These are phyloP conservation scores for Sporothrix globosa DNA, from an alignment of 2,329 filamentous ascomycete species.

Conservation along the genomic window DNA sequence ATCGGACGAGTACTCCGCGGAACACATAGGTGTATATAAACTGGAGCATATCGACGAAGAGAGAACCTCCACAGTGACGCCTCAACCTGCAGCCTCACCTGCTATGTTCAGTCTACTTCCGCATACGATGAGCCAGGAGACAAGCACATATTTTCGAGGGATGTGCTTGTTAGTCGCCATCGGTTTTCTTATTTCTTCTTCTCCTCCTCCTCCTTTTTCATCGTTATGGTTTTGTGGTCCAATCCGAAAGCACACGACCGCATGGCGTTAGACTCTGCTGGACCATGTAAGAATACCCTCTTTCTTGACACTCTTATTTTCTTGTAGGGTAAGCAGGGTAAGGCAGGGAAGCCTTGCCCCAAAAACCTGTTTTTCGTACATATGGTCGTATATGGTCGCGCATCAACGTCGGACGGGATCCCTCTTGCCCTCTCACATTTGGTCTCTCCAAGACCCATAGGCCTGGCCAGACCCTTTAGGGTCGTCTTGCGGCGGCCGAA, in stretches of 20 bases:
- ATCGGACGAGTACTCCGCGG: not conserved
- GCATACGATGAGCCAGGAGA: not conserved
- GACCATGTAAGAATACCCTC: not conserved
- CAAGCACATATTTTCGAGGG: conserved; percentile 4
- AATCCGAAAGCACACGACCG: not conserved
- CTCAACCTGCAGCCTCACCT: not conserved
- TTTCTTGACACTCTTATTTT: not conserved
- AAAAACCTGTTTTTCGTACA: conserved; percentile 33
- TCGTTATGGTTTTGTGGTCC: not conserved
- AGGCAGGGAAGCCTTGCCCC: not conserved
- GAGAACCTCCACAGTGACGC: not conserved
- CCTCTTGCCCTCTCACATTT: not conserved
- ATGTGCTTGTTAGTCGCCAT: not conserved
- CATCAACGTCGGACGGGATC: conserved; percentile 10
- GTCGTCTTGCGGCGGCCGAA: not conserved
- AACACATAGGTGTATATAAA: not conserved
- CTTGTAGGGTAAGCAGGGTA: not conserved
- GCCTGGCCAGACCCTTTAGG: conserved; percentile 28
- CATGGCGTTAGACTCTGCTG: not conserved
- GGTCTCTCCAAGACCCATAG: conserved; percentile 1
- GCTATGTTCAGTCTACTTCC: not conserved
- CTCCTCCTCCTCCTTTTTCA: no score
- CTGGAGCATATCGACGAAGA: not conserved
- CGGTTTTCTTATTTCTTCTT: not conserved
- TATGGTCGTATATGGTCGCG: conserved; percentile 22